Percentiles rank a stretch among this genome's conserved stretches.
Evolutionary conservation across 225 moss, liverwort and hornwort species (phyloP).

Genomic region (Marchantia paleacea): DNA sequence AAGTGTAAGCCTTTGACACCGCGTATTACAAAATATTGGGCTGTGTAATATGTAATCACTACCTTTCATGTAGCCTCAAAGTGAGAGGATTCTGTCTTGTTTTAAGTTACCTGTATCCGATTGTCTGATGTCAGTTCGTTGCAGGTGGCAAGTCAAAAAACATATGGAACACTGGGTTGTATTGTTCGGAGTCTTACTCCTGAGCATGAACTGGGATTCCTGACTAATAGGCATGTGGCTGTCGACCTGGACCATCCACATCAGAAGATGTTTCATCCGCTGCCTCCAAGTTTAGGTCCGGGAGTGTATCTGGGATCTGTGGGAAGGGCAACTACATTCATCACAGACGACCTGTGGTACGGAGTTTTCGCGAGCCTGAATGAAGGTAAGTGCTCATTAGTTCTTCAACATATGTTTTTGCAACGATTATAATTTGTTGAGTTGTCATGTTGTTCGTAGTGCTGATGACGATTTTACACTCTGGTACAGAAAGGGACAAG

Average conservation of each 20-base stretch:
- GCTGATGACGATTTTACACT: no score
- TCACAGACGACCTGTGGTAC: conserved; percentile 38
- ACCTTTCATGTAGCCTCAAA: no score
- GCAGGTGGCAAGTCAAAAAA: conserved; percentile 40
- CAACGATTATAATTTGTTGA: no score
- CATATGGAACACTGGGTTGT: conserved; percentile 37
- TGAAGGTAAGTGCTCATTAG: conserved; percentile 18
- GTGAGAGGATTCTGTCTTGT: no score
- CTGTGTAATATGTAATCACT: no score
- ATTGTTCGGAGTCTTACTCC: conserved; percentile 29
- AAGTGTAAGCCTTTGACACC: no score
- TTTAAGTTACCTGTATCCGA: no score
- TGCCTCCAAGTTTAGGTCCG: conserved; percentile 37
- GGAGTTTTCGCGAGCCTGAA: conserved; percentile 38
- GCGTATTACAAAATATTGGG: no score
- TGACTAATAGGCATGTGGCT: conserved; percentile 40
- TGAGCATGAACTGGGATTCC: conserved; percentile 23
- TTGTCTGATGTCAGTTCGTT: no score
- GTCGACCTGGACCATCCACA: conserved; percentile 35
- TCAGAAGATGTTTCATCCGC: conserved; percentile 43
- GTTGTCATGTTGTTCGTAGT: no score
- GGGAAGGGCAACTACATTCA: conserved; percentile 39
- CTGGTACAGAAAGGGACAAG: no score
- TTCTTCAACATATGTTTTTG: no score
- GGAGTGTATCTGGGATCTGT: conserved; percentile 39